A percentile compares a stretch with the other conserved stretches of the same genome.
These are phyloP conservation scores for Citrus maxima DNA, from an alignment of 345 rosid species.

Conservation along the genomic window DNA sequence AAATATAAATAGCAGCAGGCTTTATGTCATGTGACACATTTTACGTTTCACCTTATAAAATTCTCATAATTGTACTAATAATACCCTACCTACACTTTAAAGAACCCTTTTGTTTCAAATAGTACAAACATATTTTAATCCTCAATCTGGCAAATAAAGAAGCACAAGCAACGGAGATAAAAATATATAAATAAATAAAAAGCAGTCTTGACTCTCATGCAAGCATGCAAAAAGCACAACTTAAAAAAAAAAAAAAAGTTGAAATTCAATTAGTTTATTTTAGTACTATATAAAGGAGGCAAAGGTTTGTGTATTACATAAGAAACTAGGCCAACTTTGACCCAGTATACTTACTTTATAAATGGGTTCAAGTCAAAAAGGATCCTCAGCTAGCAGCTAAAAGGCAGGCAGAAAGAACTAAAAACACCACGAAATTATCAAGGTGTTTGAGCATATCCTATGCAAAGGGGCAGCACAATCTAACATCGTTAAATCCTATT, in stretches of 20 bases:
- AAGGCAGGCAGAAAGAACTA: neutral
- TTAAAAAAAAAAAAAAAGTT: neutral
- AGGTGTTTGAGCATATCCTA: neutral
- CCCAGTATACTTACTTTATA: neutral
- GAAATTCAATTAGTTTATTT: neutral
- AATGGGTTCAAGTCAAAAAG: neutral
- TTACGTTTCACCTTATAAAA: neutral
- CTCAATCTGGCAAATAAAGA: neutral
- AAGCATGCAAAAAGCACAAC: neutral
- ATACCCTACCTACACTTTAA: neutral
- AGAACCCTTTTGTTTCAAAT: neutral
- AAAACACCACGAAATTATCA: neutral
- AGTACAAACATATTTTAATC: neutral
- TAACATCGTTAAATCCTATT: neutral
- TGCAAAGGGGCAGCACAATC: neutral
- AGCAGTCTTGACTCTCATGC: neutral
- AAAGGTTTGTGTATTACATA: neutral
- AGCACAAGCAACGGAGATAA: too few relatives aligned
- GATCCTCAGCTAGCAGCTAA: neutral
- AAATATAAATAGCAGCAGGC: too few relatives aligned
- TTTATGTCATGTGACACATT: too few relatives aligned
- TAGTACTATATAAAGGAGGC: neutral
- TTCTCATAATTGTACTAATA: neutral
- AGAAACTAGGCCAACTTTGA: neutral
- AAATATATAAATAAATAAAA: too few relatives aligned